These are phyloP conservation scores for Nidularia pulvinata DNA, from an alignment of 768 basidiomycete genomes.

Conservation along the genomic window DNA sequence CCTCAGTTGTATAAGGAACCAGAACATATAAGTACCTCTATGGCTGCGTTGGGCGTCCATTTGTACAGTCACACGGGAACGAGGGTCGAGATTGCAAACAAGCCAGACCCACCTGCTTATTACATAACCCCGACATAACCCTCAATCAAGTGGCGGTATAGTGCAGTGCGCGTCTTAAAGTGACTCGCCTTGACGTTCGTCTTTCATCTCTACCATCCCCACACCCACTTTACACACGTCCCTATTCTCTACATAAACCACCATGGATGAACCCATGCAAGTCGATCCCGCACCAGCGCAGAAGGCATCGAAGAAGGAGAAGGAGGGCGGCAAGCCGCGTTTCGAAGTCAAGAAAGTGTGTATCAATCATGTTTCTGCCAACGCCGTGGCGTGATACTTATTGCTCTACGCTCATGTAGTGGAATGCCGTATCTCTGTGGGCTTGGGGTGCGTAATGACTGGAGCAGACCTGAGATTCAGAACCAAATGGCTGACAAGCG, in stretches of 20 bases:
- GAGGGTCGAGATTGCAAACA: too few species aligned
- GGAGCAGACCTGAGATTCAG: constrained; percentile 1
- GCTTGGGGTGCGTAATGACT: constrained; percentile 78
- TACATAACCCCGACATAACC: too few species aligned
- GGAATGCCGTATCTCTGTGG: constrained; percentile 99
- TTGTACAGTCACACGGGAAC: too few species aligned
- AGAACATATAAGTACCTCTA: too few species aligned
- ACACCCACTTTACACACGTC: not conserved
- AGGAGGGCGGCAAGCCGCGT: constrained; percentile 68
- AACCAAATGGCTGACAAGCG: constrained; percentile 7
- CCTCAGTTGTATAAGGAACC: too few species aligned
- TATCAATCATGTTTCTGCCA: constrained; percentile 1
- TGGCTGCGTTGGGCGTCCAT: too few species aligned
- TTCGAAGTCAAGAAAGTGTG: constrained; percentile 99
- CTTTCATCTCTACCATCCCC: not conserved
- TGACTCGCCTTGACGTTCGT: not conserved
- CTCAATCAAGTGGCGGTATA: not conserved
- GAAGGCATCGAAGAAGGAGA: constrained; percentile 52
- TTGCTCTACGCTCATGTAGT: constrained; percentile 47
- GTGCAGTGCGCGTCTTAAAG: not conserved
- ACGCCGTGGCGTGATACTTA: constrained; percentile 1
- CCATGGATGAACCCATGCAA: constrained; percentile 44
- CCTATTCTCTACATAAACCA: not conserved
- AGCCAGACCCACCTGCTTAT: too few species aligned
- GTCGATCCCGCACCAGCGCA: constrained; percentile 45